phyloP scores from a whole-genome alignment of 1,284 basidiomycete genomes.

The Cryptococcus depauperatus region DNA sequence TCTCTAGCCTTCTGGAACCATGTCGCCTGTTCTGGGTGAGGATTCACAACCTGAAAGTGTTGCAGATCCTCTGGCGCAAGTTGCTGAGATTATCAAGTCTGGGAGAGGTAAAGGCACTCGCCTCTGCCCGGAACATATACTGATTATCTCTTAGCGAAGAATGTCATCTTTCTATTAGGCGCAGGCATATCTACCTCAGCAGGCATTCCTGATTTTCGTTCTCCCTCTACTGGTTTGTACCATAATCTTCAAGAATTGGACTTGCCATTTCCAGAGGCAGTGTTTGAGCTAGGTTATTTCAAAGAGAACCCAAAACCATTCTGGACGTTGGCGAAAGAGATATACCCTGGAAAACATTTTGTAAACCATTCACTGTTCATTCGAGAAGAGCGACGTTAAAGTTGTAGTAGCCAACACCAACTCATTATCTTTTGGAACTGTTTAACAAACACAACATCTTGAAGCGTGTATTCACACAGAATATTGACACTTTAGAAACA shows the following conservation, averaged over 20 bases:
- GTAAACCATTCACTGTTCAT: slow-evolving; percentile 15
- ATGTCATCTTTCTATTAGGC: slow-evolving; percentile 49
- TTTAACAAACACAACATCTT: slow-evolving; percentile 30
- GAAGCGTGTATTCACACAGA: slow-evolving; percentile 40
- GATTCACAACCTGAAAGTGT: no score
- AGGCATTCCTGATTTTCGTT: slow-evolving; percentile 47
- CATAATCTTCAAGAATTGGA: slow-evolving; percentile 50
- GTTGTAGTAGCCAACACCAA: slow-evolving; percentile 58
- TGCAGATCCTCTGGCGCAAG: slow-evolving; percentile 17
- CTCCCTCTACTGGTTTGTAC: slow-evolving; percentile 51
- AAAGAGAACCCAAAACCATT: slow-evolving; percentile 50
- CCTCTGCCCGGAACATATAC: neutral
- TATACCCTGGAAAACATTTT: slow-evolving; percentile 56
- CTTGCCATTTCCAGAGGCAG: slow-evolving; percentile 52
- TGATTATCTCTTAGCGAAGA: slow-evolving; percentile 30
- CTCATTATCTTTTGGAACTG: slow-evolving; percentile 75
- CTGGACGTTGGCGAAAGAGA: slow-evolving; percentile 78
- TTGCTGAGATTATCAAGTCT: slow-evolving; percentile 38
- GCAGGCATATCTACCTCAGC: slow-evolving; percentile 51
- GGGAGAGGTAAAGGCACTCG: slow-evolving; percentile 29
- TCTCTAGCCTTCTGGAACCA: no score
- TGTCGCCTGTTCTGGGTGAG: no score
- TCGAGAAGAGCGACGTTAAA: neutral
- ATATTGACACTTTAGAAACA: slow-evolving; percentile 85
- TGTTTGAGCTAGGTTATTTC: slow-evolving; percentile 50